Percentiles rank a stretch among this genome's conserved stretches.
These are phyloP conservation scores for Herpotrichia juniperi DNA, from an alignment of 2,329 filamentous ascomycete genomes.

Conservation along the genomic window DNA sequence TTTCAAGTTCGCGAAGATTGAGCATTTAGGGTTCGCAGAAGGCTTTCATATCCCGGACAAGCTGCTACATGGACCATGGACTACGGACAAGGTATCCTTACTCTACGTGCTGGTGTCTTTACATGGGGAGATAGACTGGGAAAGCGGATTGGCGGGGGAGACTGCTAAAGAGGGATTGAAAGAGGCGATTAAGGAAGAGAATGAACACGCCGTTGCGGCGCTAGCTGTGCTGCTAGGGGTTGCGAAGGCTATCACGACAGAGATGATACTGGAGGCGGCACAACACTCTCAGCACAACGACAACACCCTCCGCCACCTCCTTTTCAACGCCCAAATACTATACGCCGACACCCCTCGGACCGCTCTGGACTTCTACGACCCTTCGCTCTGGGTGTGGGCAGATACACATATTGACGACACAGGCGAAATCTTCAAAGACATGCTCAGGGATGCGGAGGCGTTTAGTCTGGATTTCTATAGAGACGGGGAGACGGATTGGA, in stretches of 20 bases:
- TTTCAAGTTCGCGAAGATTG: slow-evolving; percentile 36
- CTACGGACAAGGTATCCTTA: slow-evolving; percentile 32
- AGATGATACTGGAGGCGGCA: slow-evolving; percentile 35
- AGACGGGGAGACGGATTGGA: slow-evolving; percentile 33
- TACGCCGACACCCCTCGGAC: slow-evolving; percentile 19
- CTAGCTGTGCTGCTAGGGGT: slow-evolving; percentile 39
- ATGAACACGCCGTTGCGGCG: slow-evolving; percentile 41
- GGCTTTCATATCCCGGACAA: slow-evolving; percentile 42
- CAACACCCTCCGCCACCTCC: slow-evolving; percentile 36
- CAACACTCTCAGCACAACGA: slow-evolving; percentile 34
- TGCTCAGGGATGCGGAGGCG: slow-evolving; percentile 36
- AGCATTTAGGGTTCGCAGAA: slow-evolving; percentile 37
- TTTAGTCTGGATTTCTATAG: slow-evolving; percentile 44
- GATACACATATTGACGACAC: slow-evolving; percentile 24
- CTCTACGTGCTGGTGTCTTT: slow-evolving; percentile 43
- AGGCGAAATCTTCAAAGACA: slow-evolving; percentile 34
- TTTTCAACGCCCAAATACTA: slow-evolving; percentile 43
- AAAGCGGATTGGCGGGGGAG: slow-evolving; percentile 40
- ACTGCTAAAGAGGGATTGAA: slow-evolving; percentile 37
- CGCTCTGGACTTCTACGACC: slow-evolving; percentile 39
- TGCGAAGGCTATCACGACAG: slow-evolving; percentile 34
- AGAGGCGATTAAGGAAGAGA: slow-evolving; percentile 31
- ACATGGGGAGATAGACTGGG: slow-evolving; percentile 43
- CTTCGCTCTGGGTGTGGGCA: slow-evolving; percentile 41
- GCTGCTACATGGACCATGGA: slow-evolving; percentile 44